A percentile compares a stretch with the other conserved stretches of the same genome.
phyloP scores from a whole-genome alignment of 2,329 filamentous ascomycete genomes.

The Botryosphaeria dothidea region DNA sequence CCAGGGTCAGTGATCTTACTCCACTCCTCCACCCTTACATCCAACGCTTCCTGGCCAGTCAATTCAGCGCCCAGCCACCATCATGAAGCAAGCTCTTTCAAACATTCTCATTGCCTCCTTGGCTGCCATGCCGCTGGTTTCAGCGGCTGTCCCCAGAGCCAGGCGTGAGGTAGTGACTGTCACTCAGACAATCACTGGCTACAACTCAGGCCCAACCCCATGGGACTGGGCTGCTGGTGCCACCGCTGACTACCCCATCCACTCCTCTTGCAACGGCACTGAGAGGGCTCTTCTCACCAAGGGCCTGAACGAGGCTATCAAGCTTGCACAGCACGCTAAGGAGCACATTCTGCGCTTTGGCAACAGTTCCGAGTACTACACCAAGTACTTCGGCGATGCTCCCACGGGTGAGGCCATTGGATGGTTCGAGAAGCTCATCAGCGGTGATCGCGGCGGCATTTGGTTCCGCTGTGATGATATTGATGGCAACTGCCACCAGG shows the following conservation, averaged over 20 bases:
- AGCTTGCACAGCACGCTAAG: constrained; percentile 61
- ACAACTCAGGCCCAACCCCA: constrained; percentile 23
- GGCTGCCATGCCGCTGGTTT: background rate
- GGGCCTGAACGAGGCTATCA: constrained; percentile 60
- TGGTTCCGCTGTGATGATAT: constrained; percentile 70
- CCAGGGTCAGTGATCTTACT: background rate
- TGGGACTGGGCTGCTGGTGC: constrained; percentile 40
- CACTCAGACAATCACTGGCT: constrained; percentile 28
- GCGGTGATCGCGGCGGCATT: constrained; percentile 57
- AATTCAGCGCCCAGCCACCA: background rate
- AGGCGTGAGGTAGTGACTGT: constrained; percentile 19
- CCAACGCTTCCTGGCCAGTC: background rate
- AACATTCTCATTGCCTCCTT: background rate
- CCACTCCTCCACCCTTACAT: background rate
- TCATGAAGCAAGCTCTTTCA: constrained; percentile 9
- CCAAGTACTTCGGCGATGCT: constrained; percentile 66
- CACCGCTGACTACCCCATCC: constrained; percentile 53
- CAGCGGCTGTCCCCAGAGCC: background rate
- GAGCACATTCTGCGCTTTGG: constrained; percentile 63
- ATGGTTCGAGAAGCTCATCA: constrained; percentile 62
- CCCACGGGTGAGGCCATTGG: constrained; percentile 61
- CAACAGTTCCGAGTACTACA: constrained; percentile 59
- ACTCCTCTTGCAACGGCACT: constrained; percentile 66
- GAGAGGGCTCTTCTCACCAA: constrained; percentile 57
- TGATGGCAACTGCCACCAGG: constrained; percentile 60